Conservation (phyloP, 208 protist genomes). For the Polymyxa betae region DNA sequence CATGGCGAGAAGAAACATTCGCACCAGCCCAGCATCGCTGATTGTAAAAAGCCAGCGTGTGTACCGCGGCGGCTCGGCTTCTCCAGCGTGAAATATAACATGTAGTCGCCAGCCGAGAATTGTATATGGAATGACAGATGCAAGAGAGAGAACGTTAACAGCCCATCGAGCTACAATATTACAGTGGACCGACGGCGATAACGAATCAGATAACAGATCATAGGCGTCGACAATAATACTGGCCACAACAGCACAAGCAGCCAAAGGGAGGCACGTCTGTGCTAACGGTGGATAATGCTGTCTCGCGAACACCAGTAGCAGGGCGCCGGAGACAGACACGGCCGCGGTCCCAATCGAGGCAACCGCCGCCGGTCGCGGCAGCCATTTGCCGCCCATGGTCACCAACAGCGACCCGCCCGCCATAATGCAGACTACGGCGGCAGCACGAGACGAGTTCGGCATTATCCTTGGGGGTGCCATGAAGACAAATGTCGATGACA, state of each 20-base stretch:
- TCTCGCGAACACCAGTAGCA: background rate
- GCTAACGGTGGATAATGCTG: background rate
- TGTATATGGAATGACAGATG: background rate
- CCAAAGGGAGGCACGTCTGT: slow-evolving; percentile 6
- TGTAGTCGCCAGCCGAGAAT: slow-evolving; percentile 17
- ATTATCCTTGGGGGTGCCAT: too few species aligned
- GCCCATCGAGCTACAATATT: slow-evolving; percentile 25
- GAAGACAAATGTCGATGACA: too few species aligned
- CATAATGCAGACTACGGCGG: too few species aligned
- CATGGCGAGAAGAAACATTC: slow-evolving; percentile 16
- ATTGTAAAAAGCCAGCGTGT: background rate
- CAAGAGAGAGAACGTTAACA: background rate
- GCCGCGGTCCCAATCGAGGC: too few species aligned
- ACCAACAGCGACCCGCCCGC: too few species aligned
- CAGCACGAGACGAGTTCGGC: too few species aligned
- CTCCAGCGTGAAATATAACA: slow-evolving; percentile 30
- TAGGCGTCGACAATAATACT: background rate
- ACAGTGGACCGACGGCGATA: background rate
- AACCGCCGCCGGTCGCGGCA: too few species aligned
- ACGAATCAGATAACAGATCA: background rate
- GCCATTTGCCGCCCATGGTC: too few species aligned
- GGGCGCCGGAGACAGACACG: slow-evolving; percentile 11
- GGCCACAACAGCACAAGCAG: background rate
- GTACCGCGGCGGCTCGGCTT: background rate
- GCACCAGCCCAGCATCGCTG: slow-evolving; percentile 18